Percentiles rank a stretch among this genome's conserved stretches.
These are phyloP conservation scores for Colletotrichum musae DNA, from an alignment of 2,329 filamentous ascomycete genomes.

Conservation along the genomic window DNA sequence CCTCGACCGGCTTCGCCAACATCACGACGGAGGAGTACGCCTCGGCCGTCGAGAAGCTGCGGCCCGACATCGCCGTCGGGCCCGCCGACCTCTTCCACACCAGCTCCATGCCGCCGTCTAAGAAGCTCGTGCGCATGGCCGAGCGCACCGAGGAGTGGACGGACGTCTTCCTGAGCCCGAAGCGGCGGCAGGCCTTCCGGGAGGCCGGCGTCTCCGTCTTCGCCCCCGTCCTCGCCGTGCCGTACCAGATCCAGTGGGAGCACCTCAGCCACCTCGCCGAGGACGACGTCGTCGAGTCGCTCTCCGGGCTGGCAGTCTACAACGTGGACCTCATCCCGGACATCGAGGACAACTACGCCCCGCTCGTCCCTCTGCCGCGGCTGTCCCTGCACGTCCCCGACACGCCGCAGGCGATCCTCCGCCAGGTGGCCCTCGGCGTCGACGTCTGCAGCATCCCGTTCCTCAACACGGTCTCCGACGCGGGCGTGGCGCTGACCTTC, in stretches of 20 bases:
- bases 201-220: constrained; percentile 63
- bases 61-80: constrained; percentile 85
- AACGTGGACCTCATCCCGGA: constrained; percentile 78
- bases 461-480: constrained; percentile 80
- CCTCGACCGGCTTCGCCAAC: constrained; percentile 86
- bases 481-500: constrained; percentile 88
- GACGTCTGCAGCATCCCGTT: constrained; percentile 88
- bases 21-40: constrained; percentile 80
- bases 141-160: constrained; percentile 90
- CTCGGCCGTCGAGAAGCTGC: constrained; percentile 73
- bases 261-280: constrained; percentile 81
- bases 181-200: constrained; percentile 50
- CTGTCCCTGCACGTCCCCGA: constrained; percentile 79
- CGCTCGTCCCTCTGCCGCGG: constrained; percentile 76
- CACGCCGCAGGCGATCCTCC: constrained; percentile 83
- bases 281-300: constrained; percentile 68
- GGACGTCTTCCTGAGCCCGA: constrained; percentile 72
- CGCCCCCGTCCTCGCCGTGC: constrained; percentile 81
- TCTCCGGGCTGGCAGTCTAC: constrained; percentile 85
- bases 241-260: constrained; percentile 81
- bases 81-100: constrained; percentile 77
- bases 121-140: constrained; percentile 85
- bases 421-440: constrained; percentile 81
- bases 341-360: constrained; percentile 68
- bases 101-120: constrained; percentile 71